Evolutionary conservation across 2,329 filamentous ascomycete species (phyloP).

Genomic region (Verticillium longisporum): DNA sequence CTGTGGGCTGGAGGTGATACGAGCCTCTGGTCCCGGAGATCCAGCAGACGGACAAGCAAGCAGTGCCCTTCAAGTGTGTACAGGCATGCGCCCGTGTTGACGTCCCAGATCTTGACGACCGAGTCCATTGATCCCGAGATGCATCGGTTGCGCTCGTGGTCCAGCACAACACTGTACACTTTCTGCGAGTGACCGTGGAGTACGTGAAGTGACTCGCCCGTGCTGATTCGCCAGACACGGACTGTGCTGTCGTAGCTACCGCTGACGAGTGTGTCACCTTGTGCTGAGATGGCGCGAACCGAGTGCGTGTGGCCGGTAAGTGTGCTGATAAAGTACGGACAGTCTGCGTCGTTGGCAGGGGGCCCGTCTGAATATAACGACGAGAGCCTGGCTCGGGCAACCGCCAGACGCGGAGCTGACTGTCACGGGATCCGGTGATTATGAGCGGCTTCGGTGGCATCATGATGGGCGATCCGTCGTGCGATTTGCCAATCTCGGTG

Average conservation of each 20-base stretch:
- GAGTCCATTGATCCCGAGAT: conserved; percentile 99
- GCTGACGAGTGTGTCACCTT: conserved; percentile 92
- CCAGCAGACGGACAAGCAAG: conserved; percentile 84
- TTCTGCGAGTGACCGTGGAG: conserved; percentile 85
- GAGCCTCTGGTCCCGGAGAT: conserved; percentile 80
- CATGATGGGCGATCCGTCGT: conserved; percentile 71
- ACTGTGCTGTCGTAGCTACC: conserved; percentile 96
- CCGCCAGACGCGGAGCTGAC: conserved; percentile 89
- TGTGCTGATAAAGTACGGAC: conserved; percentile 89
- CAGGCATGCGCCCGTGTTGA: conserved; percentile 76
- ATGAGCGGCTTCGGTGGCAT: conserved; percentile 93
- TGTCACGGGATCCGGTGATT: conserved; percentile 94
- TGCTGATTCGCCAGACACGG: conserved; percentile 95
- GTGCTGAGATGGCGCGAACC: conserved; percentile 89
- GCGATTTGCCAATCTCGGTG: conserved; percentile 63
- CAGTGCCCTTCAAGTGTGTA: conserved; percentile 91
- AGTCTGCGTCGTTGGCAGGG: conserved; percentile 71
- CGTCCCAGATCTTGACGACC: conserved; percentile 93
- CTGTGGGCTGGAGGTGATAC: conserved; percentile 95
- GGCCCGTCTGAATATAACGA: conserved; percentile 71
- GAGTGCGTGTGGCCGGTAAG: conserved; percentile 85
- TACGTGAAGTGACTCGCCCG: conserved; percentile 78
- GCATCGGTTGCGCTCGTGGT: conserved; percentile 85
- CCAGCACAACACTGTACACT: conserved; percentile 94
- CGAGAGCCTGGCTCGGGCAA: conserved; percentile 75